Conservation (phyloP, 805 yeast species). For the Candida sonorensis region DNA sequence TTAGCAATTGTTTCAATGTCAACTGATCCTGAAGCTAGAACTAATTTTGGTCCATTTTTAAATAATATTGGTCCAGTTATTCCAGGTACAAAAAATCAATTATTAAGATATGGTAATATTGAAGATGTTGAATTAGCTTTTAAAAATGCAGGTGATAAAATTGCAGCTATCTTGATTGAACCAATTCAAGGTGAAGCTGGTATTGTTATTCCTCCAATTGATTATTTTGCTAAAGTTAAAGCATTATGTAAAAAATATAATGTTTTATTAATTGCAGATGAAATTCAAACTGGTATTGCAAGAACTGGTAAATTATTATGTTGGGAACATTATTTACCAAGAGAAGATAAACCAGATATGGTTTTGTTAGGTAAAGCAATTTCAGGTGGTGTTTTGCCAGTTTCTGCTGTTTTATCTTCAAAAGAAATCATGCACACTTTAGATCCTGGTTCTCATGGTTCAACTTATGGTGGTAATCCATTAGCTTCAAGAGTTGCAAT, state of each 20-base stretch:
- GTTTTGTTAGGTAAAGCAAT: constrained; percentile 90
- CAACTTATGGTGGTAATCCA: constrained; percentile 97
- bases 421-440: constrained; percentile 81
- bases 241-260: constrained; percentile 76
- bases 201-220: constrained; percentile 86
- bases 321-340: constrained; percentile 67
- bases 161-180: constrained; percentile 87
- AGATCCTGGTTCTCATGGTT: constrained; percentile 95
- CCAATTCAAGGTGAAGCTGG: constrained; percentile 99
- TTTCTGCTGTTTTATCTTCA: constrained; percentile 87
- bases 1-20: constrained; percentile 94
- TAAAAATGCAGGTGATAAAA: constrained; percentile 73
- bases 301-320: constrained; percentile 94
- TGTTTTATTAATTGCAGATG: constrained; percentile 88
- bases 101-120: constrained; percentile 75
- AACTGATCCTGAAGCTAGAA: constrained; percentile 89
- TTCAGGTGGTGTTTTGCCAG: constrained; percentile 92
- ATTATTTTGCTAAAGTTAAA: constrained; percentile 67
- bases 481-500: constrained; percentile 87
- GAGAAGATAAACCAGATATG: constrained; percentile 77
- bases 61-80: constrained; percentile 76
- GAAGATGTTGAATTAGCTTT: constrained; percentile 85
- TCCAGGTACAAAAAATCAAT: constrained; percentile 59
- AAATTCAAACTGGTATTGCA: constrained; percentile 96
- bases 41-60: constrained; percentile 85